phyloP scores from a whole-genome alignment of 2,329 filamentous ascomycete genomes.

The Diaporthe eres region DNA sequence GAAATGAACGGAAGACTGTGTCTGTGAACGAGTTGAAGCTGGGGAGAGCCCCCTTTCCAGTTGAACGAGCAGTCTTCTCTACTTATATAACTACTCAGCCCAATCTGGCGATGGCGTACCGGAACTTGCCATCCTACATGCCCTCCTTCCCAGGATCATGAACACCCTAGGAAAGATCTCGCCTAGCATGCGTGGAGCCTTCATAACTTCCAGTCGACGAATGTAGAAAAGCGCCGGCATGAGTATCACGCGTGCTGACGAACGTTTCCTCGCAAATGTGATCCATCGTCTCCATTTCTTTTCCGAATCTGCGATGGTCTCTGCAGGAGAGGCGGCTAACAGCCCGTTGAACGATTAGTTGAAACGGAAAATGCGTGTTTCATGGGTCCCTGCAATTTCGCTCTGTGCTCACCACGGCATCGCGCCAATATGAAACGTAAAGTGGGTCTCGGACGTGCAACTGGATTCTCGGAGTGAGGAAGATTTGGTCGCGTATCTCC shows the following conservation, averaged over 20 bases:
- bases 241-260: not conserved
- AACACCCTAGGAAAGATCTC: not conserved
- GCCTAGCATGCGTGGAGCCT: not conserved
- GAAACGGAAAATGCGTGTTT: conserved; percentile 9
- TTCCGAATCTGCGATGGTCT: not conserved
- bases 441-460: not conserved
- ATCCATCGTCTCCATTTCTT: not conserved
- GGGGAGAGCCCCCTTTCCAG: not conserved
- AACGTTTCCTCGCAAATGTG: not conserved
- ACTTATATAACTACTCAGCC: not conserved
- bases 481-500: not conserved
- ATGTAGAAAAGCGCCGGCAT: not conserved
- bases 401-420: not conserved
- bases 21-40: not conserved
- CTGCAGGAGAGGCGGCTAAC: not conserved
- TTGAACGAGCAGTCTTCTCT: not conserved
- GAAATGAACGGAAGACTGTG: not conserved
- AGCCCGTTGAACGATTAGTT: not conserved
- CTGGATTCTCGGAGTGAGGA: not conserved
- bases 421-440: conserved; percentile 1
- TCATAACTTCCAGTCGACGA: not conserved
- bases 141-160: not conserved
- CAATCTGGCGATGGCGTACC: not conserved
- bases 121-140: not conserved
- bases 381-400: conserved; percentile 1